These are phyloP conservation scores for Gardenia jasminoides DNA, from an alignment of 257 asterid genomes.

Conservation along the genomic window DNA sequence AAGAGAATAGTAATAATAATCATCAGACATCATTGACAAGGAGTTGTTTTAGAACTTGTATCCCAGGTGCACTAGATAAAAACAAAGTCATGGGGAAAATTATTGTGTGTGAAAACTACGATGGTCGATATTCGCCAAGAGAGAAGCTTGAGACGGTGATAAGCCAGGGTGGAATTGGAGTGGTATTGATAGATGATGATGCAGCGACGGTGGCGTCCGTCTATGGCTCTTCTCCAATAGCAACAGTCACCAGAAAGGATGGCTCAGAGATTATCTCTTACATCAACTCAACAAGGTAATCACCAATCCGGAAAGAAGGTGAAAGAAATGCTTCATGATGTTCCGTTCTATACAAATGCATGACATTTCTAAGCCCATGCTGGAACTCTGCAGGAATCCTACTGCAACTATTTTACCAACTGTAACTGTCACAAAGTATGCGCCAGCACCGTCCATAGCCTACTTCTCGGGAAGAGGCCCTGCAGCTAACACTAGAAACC, in stretches of 20 bases:
- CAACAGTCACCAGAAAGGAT: conserved; percentile 43
- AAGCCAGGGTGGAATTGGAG: conserved; percentile 51
- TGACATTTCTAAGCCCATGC: background rate
- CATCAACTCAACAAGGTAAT: conserved; percentile 58
- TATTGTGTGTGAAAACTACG: conserved; percentile 47
- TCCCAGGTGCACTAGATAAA: conserved; percentile 46
- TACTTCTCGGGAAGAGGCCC: conserved; percentile 77
- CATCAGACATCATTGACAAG: background rate
- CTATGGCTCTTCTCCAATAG: conserved; percentile 34
- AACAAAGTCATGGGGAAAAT: conserved; percentile 61
- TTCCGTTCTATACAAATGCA: background rate
- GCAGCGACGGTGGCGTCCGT: conserved; percentile 35
- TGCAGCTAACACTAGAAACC: conserved; percentile 33
- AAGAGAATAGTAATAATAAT: no score
- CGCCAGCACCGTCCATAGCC: conserved; percentile 71
- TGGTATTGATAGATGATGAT: conserved; percentile 39
- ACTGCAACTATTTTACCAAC: conserved; percentile 67
- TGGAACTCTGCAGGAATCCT: conserved; percentile 39
- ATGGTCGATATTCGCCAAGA: background rate
- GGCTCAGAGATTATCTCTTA: conserved; percentile 49
- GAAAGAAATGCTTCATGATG: background rate
- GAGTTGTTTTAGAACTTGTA: conserved; percentile 45
- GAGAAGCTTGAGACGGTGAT: conserved; percentile 26
- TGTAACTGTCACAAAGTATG: conserved; percentile 29
- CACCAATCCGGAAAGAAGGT: background rate